Conservation (phyloP, 2,329 filamentous ascomycete genomes). For the Penicillium freii region DNA sequence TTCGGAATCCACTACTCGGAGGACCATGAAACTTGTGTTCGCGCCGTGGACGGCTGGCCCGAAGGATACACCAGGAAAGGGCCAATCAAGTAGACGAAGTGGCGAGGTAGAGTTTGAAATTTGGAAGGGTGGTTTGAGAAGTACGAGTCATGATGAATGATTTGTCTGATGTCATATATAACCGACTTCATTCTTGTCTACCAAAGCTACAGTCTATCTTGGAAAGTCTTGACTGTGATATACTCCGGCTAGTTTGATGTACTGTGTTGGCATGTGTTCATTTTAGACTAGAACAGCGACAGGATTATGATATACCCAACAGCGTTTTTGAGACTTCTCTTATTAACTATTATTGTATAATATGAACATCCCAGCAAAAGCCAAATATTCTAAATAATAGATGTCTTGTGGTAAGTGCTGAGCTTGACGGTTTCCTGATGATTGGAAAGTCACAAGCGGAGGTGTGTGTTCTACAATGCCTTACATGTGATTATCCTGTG, state of each 20-base stretch:
- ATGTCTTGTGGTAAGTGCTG: too few relatives aligned
- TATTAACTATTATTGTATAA: neutral
- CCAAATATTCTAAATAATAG: neutral
- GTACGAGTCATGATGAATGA: constrained; percentile 7
- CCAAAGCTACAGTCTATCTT: neutral
- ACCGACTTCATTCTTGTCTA: neutral
- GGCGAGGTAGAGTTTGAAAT: constrained; percentile 69
- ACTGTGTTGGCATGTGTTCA: neutral
- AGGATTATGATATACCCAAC: neutral
- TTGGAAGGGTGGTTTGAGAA: constrained; percentile 58
- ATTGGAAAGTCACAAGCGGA: neutral
- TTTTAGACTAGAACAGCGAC: neutral
- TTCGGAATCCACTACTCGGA: constrained; percentile 48
- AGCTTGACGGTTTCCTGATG: neutral
- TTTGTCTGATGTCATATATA: neutral
- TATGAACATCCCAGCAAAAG: neutral
- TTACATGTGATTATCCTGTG: neutral
- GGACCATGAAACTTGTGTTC: constrained; percentile 88
- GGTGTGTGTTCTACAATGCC: neutral
- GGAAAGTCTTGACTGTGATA: neutral
- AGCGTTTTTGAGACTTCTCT: neutral
- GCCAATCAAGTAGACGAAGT: constrained; percentile 32
- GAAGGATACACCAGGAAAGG: constrained; percentile 48
- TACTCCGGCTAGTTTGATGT: neutral
- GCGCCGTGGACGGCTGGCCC: constrained; percentile 67